phyloP scores from a whole-genome alignment of 2,329 filamentous ascomycete genomes.

The Pseudogymnoascus destructans region DNA sequence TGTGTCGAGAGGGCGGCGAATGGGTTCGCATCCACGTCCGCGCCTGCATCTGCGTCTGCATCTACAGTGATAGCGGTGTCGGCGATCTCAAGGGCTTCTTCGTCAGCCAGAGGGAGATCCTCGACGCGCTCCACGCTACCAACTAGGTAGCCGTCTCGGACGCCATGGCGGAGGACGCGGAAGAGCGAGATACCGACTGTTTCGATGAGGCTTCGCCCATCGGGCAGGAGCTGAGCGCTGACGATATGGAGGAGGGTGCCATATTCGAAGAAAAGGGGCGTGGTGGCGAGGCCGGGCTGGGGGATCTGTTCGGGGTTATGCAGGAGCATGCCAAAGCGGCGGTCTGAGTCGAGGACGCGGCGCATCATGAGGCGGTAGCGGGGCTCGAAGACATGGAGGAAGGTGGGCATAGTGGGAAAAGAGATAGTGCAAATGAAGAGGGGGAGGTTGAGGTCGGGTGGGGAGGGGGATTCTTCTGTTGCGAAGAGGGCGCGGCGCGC shows the following conservation, averaged over 20 bases:
- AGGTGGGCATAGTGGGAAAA: constrained; percentile 73
- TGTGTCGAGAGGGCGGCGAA: constrained; percentile 41
- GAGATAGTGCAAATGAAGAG: constrained; percentile 74
- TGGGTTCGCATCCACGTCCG: not conserved
- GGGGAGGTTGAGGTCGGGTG: constrained; percentile 47
- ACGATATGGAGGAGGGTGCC: constrained; percentile 69
- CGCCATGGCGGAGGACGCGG: constrained; percentile 49
- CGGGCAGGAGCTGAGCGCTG: constrained; percentile 58
- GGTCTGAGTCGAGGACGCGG: constrained; percentile 54
- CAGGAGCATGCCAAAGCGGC: constrained; percentile 77
- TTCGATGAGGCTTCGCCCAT: constrained; percentile 73
- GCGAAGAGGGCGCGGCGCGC: constrained; percentile 42
- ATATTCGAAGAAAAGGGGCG: constrained; percentile 50
- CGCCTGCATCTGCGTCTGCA: constrained; percentile 23
- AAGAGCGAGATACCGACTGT: constrained; percentile 67
- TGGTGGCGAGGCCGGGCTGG: constrained; percentile 39
- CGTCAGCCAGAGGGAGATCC: constrained; percentile 69
- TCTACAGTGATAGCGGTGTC: constrained; percentile 39
- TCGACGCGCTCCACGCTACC: constrained; percentile 66
- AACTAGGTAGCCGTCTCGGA: constrained; percentile 64
- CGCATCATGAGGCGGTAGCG: constrained; percentile 82
- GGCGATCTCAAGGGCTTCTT: constrained; percentile 60
- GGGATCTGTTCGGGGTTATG: constrained; percentile 42
- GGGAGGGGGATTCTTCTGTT: constrained; percentile 42
- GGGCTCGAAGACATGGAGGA: constrained; percentile 86